Base-by-base conservation (phyloP, 352 stramenopile species). In the Pythium volutum region DNA sequence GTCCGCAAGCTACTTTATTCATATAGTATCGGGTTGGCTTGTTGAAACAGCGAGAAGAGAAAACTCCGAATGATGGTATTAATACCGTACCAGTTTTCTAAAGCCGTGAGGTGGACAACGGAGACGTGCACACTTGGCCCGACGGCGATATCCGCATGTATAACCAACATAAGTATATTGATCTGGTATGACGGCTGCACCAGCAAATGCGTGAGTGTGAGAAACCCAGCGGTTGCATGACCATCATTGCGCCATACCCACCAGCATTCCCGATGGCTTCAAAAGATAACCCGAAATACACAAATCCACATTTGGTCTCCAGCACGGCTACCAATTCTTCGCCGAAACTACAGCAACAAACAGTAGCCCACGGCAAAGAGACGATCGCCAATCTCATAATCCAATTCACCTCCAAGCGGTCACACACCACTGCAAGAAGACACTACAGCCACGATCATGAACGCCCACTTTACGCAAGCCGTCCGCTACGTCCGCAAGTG, bases 401-500 rank as follows among this genome's bases (percentile, higher is more conserved):
- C 36, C 14, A 43, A 43, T 43, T 43, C 18, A 20, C 36, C 2
- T 16, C 36, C 10, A 43, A 43, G 10, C n/a, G 14, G 36, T 20
- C 36, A 3, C 14, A 43, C 36, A 22, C 36, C 4, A 9, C 36
- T 0, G 10, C 1, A 1, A 9, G 18, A 3, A 3, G 8, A 3
- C 9, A 18, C 22, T 23, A 50, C 9, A 20, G 12, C 12, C 20
- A 62, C 18, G 43, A 54, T 47, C 27, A 45, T 45, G 29, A 62
- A 62, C 42, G 9, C n/a, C 3, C 55, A 62, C 43, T 53, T 54
- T 43, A n/a, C 45, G 4, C 55, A 62, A 27, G 43, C 43, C 20
- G 29, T 62, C 43, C 23, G 29, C 43, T 53, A 53, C 22, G 43
- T 62, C 15, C 45, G 36, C 22, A 62, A 62, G 25, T 45, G 46